Percentiles rank a stretch among this genome's conserved stretches.
phyloP scores from a whole-genome alignment of 768 basidiomycete species.

The Russula emetica region DNA sequence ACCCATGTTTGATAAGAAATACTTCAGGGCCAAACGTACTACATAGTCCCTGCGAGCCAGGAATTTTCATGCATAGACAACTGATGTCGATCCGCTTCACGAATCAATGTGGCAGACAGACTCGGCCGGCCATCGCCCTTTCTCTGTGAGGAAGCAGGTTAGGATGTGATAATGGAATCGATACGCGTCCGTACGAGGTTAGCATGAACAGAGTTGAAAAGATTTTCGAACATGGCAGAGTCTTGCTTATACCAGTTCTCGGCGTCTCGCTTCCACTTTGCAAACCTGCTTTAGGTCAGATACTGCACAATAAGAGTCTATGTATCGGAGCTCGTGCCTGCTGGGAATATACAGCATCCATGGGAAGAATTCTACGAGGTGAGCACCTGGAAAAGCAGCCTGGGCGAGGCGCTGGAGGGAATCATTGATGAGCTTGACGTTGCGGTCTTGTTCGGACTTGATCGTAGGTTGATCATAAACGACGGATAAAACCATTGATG shows the following conservation, averaged over 20 bases:
- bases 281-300: constrained; percentile 19
- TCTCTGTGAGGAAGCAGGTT: neutral
- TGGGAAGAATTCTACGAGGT: constrained; percentile 28
- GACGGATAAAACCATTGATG: constrained; percentile 33
- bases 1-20: neutral
- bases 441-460: constrained; percentile 23
- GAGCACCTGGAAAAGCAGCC: constrained; percentile 38
- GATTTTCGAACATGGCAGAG: constrained; percentile 20
- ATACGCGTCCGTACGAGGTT: constrained; percentile 7
- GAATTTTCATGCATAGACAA: constrained; percentile 21
- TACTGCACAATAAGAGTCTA: neutral
- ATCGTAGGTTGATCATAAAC: constrained; percentile 30
- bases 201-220: constrained; percentile 16
- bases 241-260: constrained; percentile 20
- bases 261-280: constrained; percentile 22
- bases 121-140: constrained; percentile 23
- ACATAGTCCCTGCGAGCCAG: constrained; percentile 30
- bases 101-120: constrained; percentile 19
- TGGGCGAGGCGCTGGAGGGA: constrained; percentile 33
- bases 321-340: constrained; percentile 2
- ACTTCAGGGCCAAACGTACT: constrained; percentile 19
- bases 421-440: constrained; percentile 30
- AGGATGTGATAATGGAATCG: neutral
- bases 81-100: constrained; percentile 13
- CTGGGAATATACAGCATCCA: constrained; percentile 26